Conservation (phyloP, 306 rosid species). For the Prunus campanulata region DNA sequence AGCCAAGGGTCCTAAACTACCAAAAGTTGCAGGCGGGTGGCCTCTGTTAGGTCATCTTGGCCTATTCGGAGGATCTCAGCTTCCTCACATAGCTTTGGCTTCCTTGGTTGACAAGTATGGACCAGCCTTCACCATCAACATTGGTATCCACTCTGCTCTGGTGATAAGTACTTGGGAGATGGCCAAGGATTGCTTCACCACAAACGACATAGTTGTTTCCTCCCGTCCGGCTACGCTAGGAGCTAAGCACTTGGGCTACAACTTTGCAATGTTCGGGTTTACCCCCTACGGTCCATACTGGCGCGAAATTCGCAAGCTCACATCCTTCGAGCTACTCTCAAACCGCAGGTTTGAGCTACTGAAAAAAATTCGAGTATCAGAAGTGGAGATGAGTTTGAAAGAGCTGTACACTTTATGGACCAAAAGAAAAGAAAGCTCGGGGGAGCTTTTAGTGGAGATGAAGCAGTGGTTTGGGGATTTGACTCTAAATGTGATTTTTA, state of each 20-base stretch:
- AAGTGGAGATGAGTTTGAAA: constrained; percentile 26
- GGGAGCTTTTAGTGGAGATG: constrained; percentile 28
- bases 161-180: constrained; percentile 34
- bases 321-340: constrained; percentile 36
- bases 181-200: constrained; percentile 48
- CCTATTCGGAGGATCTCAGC: constrained; percentile 31
- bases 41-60: constrained; percentile 65
- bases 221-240: constrained; percentile 24
- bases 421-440: background rate
- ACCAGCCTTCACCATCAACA: constrained; percentile 26
- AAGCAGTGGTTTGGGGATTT: constrained; percentile 40
- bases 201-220: constrained; percentile 28
- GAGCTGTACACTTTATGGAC: constrained; percentile 27
- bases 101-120: constrained; percentile 44
- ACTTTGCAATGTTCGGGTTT: constrained; percentile 42
- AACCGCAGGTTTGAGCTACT: constrained; percentile 32
- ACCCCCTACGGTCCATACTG: constrained; percentile 32
- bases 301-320: constrained; percentile 41
- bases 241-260: constrained; percentile 25
- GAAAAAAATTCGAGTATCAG: constrained; percentile 23
- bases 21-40: constrained; percentile 57
- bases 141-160: constrained; percentile 29
- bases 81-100: constrained; percentile 42
- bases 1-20: constrained; percentile 19
- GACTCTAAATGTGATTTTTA: constrained; percentile 33